Percentiles rank a stretch among this genome's conserved stretches.
Evolutionary conservation across 2,329 filamentous ascomycete species (phyloP).

Genomic region (Aureobasidium uvarum): DNA sequence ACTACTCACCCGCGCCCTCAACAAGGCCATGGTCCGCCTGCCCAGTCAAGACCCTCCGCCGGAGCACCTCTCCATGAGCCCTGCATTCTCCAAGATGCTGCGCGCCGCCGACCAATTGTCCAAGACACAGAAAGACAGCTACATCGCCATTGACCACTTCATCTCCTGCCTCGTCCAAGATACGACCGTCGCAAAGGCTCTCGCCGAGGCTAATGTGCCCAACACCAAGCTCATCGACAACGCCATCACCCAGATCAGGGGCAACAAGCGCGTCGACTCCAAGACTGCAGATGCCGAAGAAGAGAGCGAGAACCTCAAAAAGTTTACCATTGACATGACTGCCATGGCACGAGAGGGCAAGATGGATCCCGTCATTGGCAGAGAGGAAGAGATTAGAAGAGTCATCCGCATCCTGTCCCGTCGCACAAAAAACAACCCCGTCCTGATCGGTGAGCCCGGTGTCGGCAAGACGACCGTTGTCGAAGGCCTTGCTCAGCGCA

Average conservation of each 20-base stretch:
- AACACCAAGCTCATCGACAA: conserved; percentile 87
- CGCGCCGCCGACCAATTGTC: conserved; percentile 84
- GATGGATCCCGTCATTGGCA: conserved; percentile 93
- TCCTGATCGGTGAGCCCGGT: conserved; percentile 95
- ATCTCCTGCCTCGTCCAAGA: conserved; percentile 86
- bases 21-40: conserved; percentile 85
- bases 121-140: conserved; percentile 96
- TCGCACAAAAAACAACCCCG: conserved; percentile 97
- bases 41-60: conserved; percentile 95
- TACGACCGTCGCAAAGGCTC: conserved; percentile 64
- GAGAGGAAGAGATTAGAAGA: conserved; percentile 91
- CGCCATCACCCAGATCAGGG: conserved; percentile 87
- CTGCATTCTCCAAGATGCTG: conserved; percentile 76
- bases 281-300: conserved; percentile 92
- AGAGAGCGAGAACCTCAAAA: conserved; percentile 93
- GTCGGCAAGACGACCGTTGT: conserved; percentile 98
- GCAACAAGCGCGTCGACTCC: conserved; percentile 89
- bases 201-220: conserved; percentile 86
- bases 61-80: conserved; percentile 79
- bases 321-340: conserved; percentile 99
- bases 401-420: conserved; percentile 89
- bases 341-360: conserved; percentile 94
- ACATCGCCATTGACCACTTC: conserved; percentile 90
- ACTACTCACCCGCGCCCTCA: conserved; percentile 80
- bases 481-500: conserved; percentile 90